A percentile compares a stretch with the other conserved stretches of the same genome.
phyloP scores from a whole-genome alignment of 75 land plant species.

The Pinus albicaulis region DNA sequence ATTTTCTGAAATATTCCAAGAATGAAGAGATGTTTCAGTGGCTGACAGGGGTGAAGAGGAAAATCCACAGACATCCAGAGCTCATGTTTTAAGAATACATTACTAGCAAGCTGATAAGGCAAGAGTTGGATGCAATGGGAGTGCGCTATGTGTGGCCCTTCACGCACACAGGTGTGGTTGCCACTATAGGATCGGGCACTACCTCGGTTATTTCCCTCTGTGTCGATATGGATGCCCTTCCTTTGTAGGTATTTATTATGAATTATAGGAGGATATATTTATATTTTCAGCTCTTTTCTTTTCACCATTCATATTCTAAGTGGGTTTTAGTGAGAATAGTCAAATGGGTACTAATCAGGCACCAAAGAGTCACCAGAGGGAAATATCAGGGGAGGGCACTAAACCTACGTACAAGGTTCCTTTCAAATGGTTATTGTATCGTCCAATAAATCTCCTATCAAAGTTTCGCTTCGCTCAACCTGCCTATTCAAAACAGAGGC shows the following conservation, averaged over 20 bases:
- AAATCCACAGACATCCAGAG: conserved; percentile 42
- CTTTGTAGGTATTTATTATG: conserved; percentile 48
- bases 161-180: conserved; percentile 49
- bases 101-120: conserved; percentile 42
- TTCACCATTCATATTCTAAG: too few relatives aligned
- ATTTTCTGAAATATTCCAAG: conserved; percentile 24
- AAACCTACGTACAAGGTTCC: too few relatives aligned
- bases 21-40: conserved; percentile 44
- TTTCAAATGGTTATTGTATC: too few relatives aligned
- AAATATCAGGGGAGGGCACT: too few relatives aligned
- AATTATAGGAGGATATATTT: too few relatives aligned
- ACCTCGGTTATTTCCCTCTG: background rate
- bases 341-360: too few relatives aligned
- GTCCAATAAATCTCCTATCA: too few relatives aligned
- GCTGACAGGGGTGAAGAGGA: conserved; percentile 19
- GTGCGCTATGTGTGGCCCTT: conserved; percentile 39
- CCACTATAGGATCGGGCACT: conserved; percentile 36
- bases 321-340: too few relatives aligned
- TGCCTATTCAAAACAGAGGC: too few relatives aligned
- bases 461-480: too few relatives aligned
- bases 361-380: too few relatives aligned
- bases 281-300: too few relatives aligned
- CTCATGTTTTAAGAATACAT: conserved; percentile 39
- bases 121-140: conserved; percentile 40
- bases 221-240: conserved; percentile 71